phyloP scores from a whole-genome alignment of 1,284 basidiomycete species.

The Microbotryum silenes-acaulis region DNA sequence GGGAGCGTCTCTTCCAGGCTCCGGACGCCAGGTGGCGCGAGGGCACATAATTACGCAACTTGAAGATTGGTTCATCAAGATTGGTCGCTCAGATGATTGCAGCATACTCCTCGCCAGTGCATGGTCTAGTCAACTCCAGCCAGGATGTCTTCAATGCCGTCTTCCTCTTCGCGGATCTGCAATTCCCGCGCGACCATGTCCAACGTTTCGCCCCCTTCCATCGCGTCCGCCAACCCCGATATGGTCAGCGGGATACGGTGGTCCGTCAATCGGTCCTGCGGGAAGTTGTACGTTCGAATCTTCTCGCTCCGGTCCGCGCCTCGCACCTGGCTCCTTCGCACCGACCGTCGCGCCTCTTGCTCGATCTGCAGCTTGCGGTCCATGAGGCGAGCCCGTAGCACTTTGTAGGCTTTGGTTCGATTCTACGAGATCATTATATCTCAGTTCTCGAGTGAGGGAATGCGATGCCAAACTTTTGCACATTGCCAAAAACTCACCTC shows the following conservation, averaged over 20 bases:
- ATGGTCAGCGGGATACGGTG: constrained; percentile 74
- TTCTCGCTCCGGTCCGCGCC: constrained; percentile 81
- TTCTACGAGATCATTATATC: constrained; percentile 51
- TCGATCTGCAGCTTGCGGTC: constrained; percentile 45
- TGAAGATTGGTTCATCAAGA: no score
- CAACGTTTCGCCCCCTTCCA: constrained; percentile 60
- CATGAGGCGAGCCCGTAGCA: constrained; percentile 72
- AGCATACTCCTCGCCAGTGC: no score
- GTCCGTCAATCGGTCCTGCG: constrained; percentile 83
- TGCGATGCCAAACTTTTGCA: not conserved
- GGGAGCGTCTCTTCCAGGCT: no score
- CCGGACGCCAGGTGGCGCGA: no score
- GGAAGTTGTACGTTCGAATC: constrained; percentile 85
- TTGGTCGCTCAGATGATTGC: no score
- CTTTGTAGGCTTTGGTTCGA: constrained; percentile 74
- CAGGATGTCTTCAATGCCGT: constrained; percentile 18
- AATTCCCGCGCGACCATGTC: constrained; percentile 21
- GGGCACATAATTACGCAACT: no score
- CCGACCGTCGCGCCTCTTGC: constrained; percentile 59
- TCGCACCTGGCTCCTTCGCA: constrained; percentile 63
- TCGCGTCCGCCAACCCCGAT: constrained; percentile 61
- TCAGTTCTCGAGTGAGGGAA: no score
- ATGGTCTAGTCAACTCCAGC: not conserved
- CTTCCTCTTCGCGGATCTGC: constrained; percentile 21
- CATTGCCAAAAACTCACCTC: constrained; percentile 50